Base-by-base conservation (phyloP, 306 rosid genomes). In the Biancaea sappan region DNA sequence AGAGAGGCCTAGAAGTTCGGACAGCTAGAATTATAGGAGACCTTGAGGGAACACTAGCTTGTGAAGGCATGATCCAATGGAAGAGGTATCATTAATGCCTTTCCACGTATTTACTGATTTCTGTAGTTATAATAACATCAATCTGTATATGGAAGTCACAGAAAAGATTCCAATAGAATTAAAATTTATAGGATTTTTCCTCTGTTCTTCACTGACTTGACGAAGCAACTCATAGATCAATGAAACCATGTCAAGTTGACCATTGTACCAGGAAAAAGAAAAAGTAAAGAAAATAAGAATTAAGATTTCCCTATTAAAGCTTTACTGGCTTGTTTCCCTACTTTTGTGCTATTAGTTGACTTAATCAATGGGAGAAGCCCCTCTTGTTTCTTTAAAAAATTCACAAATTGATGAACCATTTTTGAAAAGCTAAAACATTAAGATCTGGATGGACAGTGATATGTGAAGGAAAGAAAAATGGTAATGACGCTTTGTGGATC, bases 21-120 rank as follows among this genome's bases (percentile, higher is more conserved):
- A 92, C 95, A 29, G 83, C 93, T 13, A 82, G 93, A 86, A 85
- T 92, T 32, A 94, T 92, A 37, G 99, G 99, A 64, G 96, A 94
- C 72, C 93, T 94, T 77, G 97, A 87, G 66, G 97, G 97, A 44
- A 86, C 96, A 66, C 86, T 94, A 64, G 96, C 99, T 69, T 83
- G 96, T 77, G 97, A 94, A 76, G 97, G 97, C 59, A 94, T 94
- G 93, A 88, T 69, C 77, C 65, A 84, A 22, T 89, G 85, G 77
- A 88, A 89, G 69, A 91, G 97, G 73, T 85, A 79, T 71, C 38
- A 60, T 9, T 34, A 11, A 59, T 66, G 70, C 1, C 51, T 46
- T 72, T 69, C 50, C 48, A 56, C 72, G 52, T 79, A 73, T 69
- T 19, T 53, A 35, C 77, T 47, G 65, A 72, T 74, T 71, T 59